A percentile compares a stretch with the other conserved stretches of the same genome.
phyloP scores from a whole-genome alignment of 495 filamentous ascomycete genomes.

The Aspergillus kassunensis region DNA sequence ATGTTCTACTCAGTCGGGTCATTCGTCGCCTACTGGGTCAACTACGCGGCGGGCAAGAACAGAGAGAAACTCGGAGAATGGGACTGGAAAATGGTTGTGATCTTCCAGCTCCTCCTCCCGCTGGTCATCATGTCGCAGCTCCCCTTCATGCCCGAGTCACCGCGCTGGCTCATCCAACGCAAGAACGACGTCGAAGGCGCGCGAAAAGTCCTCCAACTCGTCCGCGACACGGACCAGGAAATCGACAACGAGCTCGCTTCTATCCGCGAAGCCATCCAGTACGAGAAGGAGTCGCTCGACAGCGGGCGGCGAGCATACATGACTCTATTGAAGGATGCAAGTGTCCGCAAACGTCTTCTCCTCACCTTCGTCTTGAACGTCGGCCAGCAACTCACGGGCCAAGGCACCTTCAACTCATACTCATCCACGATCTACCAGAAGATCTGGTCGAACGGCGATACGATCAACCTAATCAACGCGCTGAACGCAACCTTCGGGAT shows the following conservation, averaged over 20 bases:
- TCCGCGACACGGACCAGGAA: slow-evolving; percentile 55
- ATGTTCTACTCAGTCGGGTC: slow-evolving; percentile 61
- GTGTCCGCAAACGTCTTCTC: slow-evolving; percentile 52
- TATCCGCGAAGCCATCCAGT: slow-evolving; percentile 41
- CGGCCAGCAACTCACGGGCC: slow-evolving; percentile 58
- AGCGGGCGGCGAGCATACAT: slow-evolving; percentile 58
- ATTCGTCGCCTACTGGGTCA: slow-evolving; percentile 61
- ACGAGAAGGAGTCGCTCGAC: slow-evolving; percentile 41
- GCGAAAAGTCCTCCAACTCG: slow-evolving; percentile 41
- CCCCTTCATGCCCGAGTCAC: slow-evolving; percentile 54
- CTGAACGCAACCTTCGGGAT: slow-evolving; percentile 64
- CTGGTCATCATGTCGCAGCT: slow-evolving; percentile 47
- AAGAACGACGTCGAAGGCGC: slow-evolving; percentile 52
- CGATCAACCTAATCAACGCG: slow-evolving; percentile 67
- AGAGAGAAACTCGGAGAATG: slow-evolving; percentile 49
- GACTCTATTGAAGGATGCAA: slow-evolving; percentile 57
- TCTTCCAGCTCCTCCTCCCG: slow-evolving; percentile 58
- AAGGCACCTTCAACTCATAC: slow-evolving; percentile 60
- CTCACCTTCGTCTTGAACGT: slow-evolving; percentile 55
- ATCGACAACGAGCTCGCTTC: slow-evolving; percentile 53
- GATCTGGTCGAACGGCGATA: slow-evolving; percentile 46
- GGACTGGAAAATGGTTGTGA: slow-evolving; percentile 60
- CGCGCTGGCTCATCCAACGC: slow-evolving; percentile 54
- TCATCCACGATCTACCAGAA: slow-evolving; percentile 61
- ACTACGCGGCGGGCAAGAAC: slow-evolving; percentile 52